Base-by-base conservation (phyloP, 1,139 yeast genomes). In the Spencermartinsiella ligniputridi region DNA sequence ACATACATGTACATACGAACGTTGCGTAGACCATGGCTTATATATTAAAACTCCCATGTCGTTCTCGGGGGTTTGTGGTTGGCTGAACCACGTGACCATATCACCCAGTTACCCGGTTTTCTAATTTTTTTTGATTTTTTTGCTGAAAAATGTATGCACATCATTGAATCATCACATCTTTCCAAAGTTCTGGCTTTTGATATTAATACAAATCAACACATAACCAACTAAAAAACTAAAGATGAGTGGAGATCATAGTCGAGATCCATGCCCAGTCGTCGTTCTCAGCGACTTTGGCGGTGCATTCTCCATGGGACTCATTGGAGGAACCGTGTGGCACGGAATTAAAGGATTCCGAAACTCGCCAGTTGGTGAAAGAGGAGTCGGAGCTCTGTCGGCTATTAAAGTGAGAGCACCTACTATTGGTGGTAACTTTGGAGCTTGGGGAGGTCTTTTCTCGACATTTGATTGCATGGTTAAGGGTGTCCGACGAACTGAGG, bases 251-350 rank as follows among this genome's bases (percentile, higher is more conserved):
- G 98, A 94, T 72, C 98, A 92, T 69, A 80, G 96, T 37, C 86
- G 98, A 80, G 99, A 92, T 67, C 99, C 99, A 60, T 92, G 99
- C 73, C 99, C 98, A 50, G 79, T 90, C 56, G 97, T 92, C 52
- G 89, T 92, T 57, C 72, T 92, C 55, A 90, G 83, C 69, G 99
- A 92, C 74, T 92, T 92, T 61, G 99, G 99, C 61, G 97, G 97
- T 65, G 97, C 98, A 47, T 92, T 89, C 62, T 82, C 97, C 61
- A 90, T 92, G 97, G 99, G 99, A 69, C 85, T 67, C 53, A 86
- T 92, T 62, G 97, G 98, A 71, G 99, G 99, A 54, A 82, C 94
- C 59, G 83, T 94, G 53, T 92, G 98, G 98, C 98, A 92, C 73
- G 97, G 97, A 63, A 85, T 92, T 63, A 92, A 94, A 67, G 99